These are phyloP conservation scores for Aspergillus baeticus DNA, from an alignment of 495 filamentous ascomycete genomes.

Conservation along the genomic window DNA sequence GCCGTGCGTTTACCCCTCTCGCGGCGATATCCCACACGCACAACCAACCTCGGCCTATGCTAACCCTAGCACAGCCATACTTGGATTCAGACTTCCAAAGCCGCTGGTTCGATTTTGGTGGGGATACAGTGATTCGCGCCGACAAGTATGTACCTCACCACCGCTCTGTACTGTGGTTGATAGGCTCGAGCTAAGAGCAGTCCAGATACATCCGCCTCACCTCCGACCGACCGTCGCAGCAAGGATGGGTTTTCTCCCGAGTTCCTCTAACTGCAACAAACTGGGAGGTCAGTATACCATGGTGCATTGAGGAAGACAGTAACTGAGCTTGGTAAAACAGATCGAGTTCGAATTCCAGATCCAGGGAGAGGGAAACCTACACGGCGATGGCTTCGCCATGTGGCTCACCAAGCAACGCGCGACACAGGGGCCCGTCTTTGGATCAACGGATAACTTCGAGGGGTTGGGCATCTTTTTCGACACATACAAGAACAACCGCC, in stretches of 20 bases:
- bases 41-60: not conserved
- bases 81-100: slow-evolving; percentile 98
- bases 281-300: slow-evolving; percentile 70
- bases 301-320: not conserved
- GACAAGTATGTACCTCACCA: slow-evolving; percentile 64
- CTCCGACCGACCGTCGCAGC: slow-evolving; percentile 82
- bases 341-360: slow-evolving; percentile 97
- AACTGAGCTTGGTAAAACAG: slow-evolving; percentile 32
- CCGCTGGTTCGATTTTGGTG: slow-evolving; percentile 99
- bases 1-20: slow-evolving; percentile 37
- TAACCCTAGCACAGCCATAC: slow-evolving; percentile 69
- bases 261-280: slow-evolving; percentile 97
- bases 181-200: slow-evolving; percentile 2
- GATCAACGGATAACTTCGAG: slow-evolving; percentile 83
- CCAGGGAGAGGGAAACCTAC: slow-evolving; percentile 75
- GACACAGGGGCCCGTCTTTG: slow-evolving; percentile 81
- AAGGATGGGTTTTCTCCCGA: slow-evolving; percentile 89
- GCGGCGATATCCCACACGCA: not conserved
- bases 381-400: slow-evolving; percentile 97
- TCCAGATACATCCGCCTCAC: slow-evolving; percentile 87
- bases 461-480: slow-evolving; percentile 97
- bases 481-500: slow-evolving; percentile 99
- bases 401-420: slow-evolving; percentile 97
- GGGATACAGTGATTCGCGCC: slow-evolving; percentile 88
- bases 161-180: not conserved